Conservation (phyloP, 1,284 basidiomycete genomes). For the Ustilago xerochloae region DNA sequence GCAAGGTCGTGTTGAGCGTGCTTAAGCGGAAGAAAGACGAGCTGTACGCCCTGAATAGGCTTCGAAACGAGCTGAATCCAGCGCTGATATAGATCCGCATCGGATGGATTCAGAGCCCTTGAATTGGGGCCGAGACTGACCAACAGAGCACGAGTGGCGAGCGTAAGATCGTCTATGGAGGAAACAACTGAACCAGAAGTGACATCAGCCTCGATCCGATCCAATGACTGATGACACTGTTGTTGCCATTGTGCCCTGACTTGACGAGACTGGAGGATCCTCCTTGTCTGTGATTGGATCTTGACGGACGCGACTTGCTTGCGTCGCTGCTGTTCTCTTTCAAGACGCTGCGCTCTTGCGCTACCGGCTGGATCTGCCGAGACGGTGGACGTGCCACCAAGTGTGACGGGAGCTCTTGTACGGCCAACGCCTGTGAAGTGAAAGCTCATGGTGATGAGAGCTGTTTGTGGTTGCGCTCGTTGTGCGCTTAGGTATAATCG, state of each 20-base stretch:
- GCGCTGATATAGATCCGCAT: conserved; percentile 12
- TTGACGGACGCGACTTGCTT: conserved; percentile 17
- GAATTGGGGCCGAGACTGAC: conserved; percentile 28
- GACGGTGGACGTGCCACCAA: conserved; percentile 39
- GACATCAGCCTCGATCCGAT: neutral
- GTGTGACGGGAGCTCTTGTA: conserved; percentile 33
- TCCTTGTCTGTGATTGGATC: conserved; percentile 35
- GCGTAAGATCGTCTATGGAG: conserved; percentile 5
- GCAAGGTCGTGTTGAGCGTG: neutral
- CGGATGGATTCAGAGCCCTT: conserved; percentile 8
- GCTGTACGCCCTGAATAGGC: conserved; percentile 6
- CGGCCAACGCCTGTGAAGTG: conserved; percentile 51
- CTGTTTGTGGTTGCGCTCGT: neutral
- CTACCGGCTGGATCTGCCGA: conserved; percentile 34
- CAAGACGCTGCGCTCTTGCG: conserved; percentile 36
- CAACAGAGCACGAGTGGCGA: conserved; percentile 21
- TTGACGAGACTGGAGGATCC: conserved; percentile 26
- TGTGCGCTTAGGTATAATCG: neutral
- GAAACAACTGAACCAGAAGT: neutral
- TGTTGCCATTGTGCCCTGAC: conserved; percentile 14
- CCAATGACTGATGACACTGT: conserved; percentile 10
- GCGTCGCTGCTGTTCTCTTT: conserved; percentile 41
- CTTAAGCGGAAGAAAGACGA: conserved; percentile 30
- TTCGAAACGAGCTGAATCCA: conserved; percentile 32
- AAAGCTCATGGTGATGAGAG: conserved; percentile 33